Percentiles rank a stretch among this genome's conserved stretches.
Conservation (phyloP, 129 eudicot species). For the Smallanthus sonchifolius region DNA sequence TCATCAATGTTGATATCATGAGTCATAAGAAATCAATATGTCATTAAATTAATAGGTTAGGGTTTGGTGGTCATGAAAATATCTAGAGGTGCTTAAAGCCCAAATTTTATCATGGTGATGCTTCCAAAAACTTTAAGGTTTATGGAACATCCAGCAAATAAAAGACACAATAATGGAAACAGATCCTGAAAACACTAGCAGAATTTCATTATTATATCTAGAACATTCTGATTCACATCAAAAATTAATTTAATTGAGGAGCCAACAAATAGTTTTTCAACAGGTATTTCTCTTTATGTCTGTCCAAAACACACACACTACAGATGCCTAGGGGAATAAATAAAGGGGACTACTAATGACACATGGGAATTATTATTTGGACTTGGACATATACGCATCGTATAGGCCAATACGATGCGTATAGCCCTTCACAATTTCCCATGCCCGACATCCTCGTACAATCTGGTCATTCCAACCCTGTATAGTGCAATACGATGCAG, state of each 20-base stretch:
- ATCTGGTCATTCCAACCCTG: too few species aligned
- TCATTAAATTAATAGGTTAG: conserved; percentile 3
- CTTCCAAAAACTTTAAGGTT: conserved; percentile 16
- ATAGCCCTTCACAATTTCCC: too few species aligned
- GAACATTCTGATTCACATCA: conserved; percentile 30
- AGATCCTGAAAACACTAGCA: conserved; percentile 55
- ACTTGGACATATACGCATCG: too few species aligned
- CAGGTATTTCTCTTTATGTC: conserved; percentile 10
- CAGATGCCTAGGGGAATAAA: neutral
- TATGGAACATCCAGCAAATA: conserved; percentile 25
- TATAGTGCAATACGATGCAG: too few species aligned
- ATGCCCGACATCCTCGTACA: too few species aligned
- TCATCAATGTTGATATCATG: conserved; percentile 8
- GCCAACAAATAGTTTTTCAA: conserved; percentile 14
- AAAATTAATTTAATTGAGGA: conserved; percentile 4
- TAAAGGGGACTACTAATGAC: too few species aligned
- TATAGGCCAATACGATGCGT: too few species aligned
- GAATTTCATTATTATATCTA: conserved; percentile 30
- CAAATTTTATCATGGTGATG: conserved; percentile 2
- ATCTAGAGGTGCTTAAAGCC: neutral
- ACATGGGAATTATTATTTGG: too few species aligned
- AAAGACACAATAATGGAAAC: conserved; percentile 31
- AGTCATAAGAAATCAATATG: conserved; percentile 8
- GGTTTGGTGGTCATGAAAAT: neutral
- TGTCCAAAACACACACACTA: conserved; percentile 16